Base-by-base conservation (phyloP, 345 rosid genomes). In the Isatis tinctoria region DNA sequence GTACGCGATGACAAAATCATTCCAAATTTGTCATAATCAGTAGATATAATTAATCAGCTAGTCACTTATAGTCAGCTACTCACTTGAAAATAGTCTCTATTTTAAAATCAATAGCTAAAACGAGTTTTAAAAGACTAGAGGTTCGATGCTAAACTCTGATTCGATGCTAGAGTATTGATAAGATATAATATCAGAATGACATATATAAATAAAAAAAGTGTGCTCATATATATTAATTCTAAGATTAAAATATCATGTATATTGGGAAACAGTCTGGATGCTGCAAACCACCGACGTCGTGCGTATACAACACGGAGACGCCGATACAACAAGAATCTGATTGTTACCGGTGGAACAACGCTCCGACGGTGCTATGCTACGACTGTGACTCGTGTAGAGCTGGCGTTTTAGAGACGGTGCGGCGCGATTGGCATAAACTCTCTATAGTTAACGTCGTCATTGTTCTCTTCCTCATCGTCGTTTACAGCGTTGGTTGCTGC, bases 311-410 rank as follows among this genome's bases (percentile, higher is more conserved):
- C 80, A 69, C 49, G 74, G 91, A 72, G 17, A 83, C 83, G 4
- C 48, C 49, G 69, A 83, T 74, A 54, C 53, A 83, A 0, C 99
- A 92, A 67, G 97, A 90, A 62, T 81, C 85, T 4, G 99, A 95
- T 58, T 95, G 99, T 69, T 85, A 88, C 65, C 58, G 76, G 35
- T 95, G 99, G 99, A 92, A 83, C 82, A 92, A 92, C 67, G 81
- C 72, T 0, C 77, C 87, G 1, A 70, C 77, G 2, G 11, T 85
- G 69, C 86, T 90, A 0, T 95, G 99, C 61, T 95, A 92, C 22
- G 99, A 90, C 66, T 95, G 99, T 47, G 98, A 92, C 74, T 88
- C 99, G 2, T 95, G 99, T 74, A 95, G 90, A 78, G 97, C 98
- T 22, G 99, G 96, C 4, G 97, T 87, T 17, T 79, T 95, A 20